These are phyloP conservation scores for Posidonia australis DNA, from an alignment of 106 monocot genomes.

Conservation along the genomic window DNA sequence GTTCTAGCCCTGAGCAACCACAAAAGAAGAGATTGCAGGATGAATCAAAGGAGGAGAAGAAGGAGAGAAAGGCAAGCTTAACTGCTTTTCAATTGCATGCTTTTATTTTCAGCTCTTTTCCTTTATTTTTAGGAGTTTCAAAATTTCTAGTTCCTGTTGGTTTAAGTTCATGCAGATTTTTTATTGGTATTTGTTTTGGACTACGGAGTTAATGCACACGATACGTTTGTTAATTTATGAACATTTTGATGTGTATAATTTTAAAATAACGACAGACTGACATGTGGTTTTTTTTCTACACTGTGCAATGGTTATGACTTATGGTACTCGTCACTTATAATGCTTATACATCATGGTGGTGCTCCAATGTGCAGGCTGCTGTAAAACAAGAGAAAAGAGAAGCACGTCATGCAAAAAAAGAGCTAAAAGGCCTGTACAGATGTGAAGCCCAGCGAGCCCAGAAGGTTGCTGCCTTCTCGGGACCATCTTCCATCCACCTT, in stretches of 20 bases:
- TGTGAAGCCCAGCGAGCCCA: slow-evolving; percentile 75
- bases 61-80: slow-evolving; percentile 69
- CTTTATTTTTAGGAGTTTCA: not conserved
- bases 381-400: slow-evolving; percentile 78
- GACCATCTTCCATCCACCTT: slow-evolving; percentile 79
- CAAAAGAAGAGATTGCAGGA: slow-evolving; percentile 26
- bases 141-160: not conserved
- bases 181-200: not conserved
- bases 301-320: not conserved
- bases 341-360: not conserved
- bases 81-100: not conserved
- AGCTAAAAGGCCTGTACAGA: slow-evolving; percentile 66
- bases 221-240: not conserved
- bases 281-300: not conserved
- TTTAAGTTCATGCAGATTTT: too few species aligned
- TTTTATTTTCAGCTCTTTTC: not conserved
- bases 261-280: not conserved
- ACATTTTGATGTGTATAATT: not conserved
- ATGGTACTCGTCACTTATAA: not conserved
- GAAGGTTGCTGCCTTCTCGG: slow-evolving; percentile 61
- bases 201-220: too few species aligned
- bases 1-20: slow-evolving; percentile 9
- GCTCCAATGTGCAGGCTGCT: slow-evolving; percentile 31
- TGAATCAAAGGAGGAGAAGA: slow-evolving; percentile 92
- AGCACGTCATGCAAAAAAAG: slow-evolving; percentile 77